Percentiles rank a stretch among this genome's conserved stretches.
Evolutionary conservation across 768 basidiomycete species (phyloP).

Genomic region (Suillus lakei): DNA sequence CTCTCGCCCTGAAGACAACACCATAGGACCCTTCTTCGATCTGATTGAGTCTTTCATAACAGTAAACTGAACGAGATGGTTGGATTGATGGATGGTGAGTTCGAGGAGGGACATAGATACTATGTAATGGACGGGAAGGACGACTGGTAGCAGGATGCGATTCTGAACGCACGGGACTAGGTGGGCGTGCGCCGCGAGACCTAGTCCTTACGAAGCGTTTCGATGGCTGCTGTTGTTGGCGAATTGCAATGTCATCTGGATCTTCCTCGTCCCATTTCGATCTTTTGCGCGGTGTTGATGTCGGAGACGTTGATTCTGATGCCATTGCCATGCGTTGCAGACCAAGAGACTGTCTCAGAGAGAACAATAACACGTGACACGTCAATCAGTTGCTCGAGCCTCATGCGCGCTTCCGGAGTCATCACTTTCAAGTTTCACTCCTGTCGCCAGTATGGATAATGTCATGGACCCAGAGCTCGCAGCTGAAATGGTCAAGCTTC

Average conservation of each 20-base stretch:
- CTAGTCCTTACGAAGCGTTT: conserved; percentile 60
- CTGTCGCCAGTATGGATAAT: conserved; percentile 21
- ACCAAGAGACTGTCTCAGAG: neutral
- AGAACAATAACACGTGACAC: conserved; percentile 2
- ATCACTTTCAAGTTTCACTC: neutral
- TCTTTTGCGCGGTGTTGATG: conserved; percentile 69
- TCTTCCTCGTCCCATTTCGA: conserved; percentile 74
- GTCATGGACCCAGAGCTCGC: conserved; percentile 31
- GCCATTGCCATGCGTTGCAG: conserved; percentile 23
- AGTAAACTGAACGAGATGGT: conserved; percentile 92
- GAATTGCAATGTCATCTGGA: conserved; percentile 43
- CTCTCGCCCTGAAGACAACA: conserved; percentile 93
- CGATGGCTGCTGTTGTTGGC: conserved; percentile 42
- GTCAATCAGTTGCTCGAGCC: neutral
- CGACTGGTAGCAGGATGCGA: conserved; percentile 19
- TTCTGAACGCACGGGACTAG: conserved; percentile 16
- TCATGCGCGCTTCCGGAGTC: neutral
- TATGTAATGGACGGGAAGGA: conserved; percentile 44
- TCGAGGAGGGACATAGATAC: conserved; percentile 76
- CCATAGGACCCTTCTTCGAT: conserved; percentile 99
- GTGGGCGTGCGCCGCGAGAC: conserved; percentile 21
- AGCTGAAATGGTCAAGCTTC: conserved; percentile 28
- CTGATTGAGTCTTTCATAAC: conserved; percentile 93
- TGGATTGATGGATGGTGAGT: conserved; percentile 77
- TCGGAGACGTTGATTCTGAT: conserved; percentile 28